Conservation (phyloP, 108 stramenopile species). For the Nannochloropsis salina region DNA sequence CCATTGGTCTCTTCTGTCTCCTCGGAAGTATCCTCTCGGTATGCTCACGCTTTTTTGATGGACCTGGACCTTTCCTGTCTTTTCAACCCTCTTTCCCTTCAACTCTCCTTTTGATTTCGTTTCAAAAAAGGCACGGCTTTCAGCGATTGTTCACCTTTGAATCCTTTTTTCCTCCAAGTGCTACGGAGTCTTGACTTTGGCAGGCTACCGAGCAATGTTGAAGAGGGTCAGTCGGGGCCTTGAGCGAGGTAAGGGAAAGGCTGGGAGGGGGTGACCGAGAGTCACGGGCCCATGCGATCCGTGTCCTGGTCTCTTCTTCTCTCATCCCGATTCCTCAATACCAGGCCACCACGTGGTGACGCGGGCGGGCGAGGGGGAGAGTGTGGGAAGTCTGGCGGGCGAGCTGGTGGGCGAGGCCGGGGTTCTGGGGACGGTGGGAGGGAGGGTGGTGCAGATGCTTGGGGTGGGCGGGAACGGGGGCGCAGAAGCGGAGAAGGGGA, state of each 20-base stretch:
- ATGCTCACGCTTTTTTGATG: not conserved
- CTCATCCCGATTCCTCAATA: too few relatives aligned
- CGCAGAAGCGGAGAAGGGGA: too few relatives aligned
- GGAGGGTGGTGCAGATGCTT: too few relatives aligned
- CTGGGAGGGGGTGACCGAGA: not conserved
- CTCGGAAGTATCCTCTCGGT: not conserved
- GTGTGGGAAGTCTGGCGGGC: not conserved
- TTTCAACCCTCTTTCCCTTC: not conserved
- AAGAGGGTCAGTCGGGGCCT: not conserved
- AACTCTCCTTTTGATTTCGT: not conserved
- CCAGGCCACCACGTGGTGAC: not conserved
- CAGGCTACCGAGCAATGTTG: not conserved
- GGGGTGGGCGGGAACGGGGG: too few relatives aligned
- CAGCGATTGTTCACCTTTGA: too few relatives aligned
- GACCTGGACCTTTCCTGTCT: not conserved
- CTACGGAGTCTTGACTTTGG: not conserved
- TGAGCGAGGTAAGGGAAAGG: not conserved
- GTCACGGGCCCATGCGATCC: not conserved
- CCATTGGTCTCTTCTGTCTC: not conserved
- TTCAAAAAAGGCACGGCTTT: too few relatives aligned
- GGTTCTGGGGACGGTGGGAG: too few relatives aligned
- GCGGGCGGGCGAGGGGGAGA: not conserved
- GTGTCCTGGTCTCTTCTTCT: not conserved
- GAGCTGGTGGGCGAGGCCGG: not conserved
- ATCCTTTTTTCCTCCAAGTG: not conserved